Evolutionary conservation across 495 filamentous ascomycete species (phyloP).

Genomic region (Neurospora cerealis): DNA sequence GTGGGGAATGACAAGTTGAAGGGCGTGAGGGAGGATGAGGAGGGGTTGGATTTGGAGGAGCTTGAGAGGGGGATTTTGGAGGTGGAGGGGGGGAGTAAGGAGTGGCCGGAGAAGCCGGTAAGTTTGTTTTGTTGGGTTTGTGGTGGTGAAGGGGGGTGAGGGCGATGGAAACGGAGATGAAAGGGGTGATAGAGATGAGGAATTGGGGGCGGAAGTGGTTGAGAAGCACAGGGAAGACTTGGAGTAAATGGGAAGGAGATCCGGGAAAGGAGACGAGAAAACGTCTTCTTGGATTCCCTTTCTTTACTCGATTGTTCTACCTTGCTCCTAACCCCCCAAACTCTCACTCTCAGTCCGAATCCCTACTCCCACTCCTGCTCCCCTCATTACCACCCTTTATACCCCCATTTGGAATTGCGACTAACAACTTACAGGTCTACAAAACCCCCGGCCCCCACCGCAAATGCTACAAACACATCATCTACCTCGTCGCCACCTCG

Average conservation of each 20-base stretch:
- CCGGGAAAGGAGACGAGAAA: neutral
- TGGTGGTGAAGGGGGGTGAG: neutral
- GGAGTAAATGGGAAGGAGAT: neutral
- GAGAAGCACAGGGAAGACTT: neutral
- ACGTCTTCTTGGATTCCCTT: neutral
- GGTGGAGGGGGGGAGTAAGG: constrained; percentile 21
- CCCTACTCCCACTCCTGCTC: neutral
- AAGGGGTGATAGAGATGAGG: neutral
- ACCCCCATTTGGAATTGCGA: no score
- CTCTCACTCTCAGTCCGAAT: neutral
- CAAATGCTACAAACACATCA: constrained; percentile 71
- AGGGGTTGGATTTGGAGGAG: constrained; percentile 56
- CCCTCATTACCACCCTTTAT: neutral
- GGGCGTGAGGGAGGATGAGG: constrained; percentile 57
- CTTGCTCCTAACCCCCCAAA: neutral
- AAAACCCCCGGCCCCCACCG: constrained; percentile 29
- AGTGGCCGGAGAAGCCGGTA: constrained; percentile 4
- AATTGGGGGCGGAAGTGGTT: neutral
- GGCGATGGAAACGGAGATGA: neutral
- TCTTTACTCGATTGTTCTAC: neutral
- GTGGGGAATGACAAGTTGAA: constrained; percentile 35
- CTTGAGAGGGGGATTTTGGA: constrained; percentile 37
- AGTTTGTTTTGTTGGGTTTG: neutral
- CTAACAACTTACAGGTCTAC: constrained; percentile 8
- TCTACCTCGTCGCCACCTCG: constrained; percentile 78